Evolutionary conservation across 371 early-diverging fungal genomes (phyloP), one percentile per base, ranked within the genome.

Genomic region (Mucor velutinosus): DNA sequence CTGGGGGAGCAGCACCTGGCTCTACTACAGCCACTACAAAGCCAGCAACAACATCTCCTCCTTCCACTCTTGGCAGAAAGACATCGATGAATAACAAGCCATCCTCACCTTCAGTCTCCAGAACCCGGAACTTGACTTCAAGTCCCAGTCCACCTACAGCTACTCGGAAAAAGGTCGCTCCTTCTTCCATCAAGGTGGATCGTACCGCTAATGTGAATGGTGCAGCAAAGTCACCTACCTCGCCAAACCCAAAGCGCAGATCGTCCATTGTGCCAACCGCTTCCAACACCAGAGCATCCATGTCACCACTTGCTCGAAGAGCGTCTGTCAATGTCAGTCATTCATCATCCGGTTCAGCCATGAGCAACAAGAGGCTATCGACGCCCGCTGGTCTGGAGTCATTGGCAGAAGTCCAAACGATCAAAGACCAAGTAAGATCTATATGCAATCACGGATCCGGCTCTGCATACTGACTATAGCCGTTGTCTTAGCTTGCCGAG

Each of bases 251-350:
- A 14, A 75, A 60, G 30, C 72, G 80, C 1, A 64, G 80, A 15
- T 79, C 79, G 0, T 53, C 53, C 4, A 66, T 76, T 30, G 73
- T 75, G 14, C 73, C 73, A 25, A 61, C 71, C 19, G 62, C 66
- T 7, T 60, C 68, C n/a, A 67, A 53, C 41, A 63, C 35, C 43
- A 57, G 60, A 67, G 53, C 66, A 12, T 61, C 67, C n/a, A 65
- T n/a, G 29, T 67, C 72, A 4, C 67, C 71, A 8, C 58, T 69
- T 7, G 66, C 60, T 58, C 76, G 65, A 25, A 55, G 66, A 23
- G 59, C 73, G 1, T 69, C 76, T 29, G 60, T 72, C 17, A 55
- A 69, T 30, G 56, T 60, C 15, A 55, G 56, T 17, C 67, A 66
- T 21, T 64, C 66, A 5, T n/a, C 69, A 0, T 66, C 62, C 43